Conservation (phyloP, 2,329 filamentous ascomycete genomes). For the Lecanosticta acicola region DNA sequence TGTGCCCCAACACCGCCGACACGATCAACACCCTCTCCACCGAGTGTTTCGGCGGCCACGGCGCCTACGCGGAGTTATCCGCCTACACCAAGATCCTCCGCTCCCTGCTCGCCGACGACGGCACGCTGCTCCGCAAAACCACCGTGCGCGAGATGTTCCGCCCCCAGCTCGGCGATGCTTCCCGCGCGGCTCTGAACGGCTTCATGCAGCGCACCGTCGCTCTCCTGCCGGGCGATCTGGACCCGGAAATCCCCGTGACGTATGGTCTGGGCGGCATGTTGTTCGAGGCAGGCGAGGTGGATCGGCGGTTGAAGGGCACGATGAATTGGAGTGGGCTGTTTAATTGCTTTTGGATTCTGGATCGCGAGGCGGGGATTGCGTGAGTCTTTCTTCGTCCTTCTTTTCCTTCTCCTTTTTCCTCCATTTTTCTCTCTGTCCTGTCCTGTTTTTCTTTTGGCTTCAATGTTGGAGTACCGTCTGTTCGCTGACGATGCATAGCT, state of each 20-base stretch:
- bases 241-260: slow-evolving; percentile 24
- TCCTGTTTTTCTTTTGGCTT: no score
- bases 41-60: slow-evolving; percentile 34
- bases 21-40: slow-evolving; percentile 23
- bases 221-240: slow-evolving; percentile 34
- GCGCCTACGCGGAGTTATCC: slow-evolving; percentile 28
- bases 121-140: slow-evolving; percentile 40
- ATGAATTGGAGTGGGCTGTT: slow-evolving; percentile 44
- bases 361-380: slow-evolving; percentile 37
- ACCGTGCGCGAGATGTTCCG: slow-evolving; percentile 45
- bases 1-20: slow-evolving; percentile 14
- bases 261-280: slow-evolving; percentile 43
- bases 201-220: slow-evolving; percentile 28
- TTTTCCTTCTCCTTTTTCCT: no score
- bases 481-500: no score
- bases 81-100: slow-evolving; percentile 44
- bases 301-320: slow-evolving; percentile 36
- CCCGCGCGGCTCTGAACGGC: slow-evolving; percentile 23
- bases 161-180: slow-evolving; percentile 38
- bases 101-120: slow-evolving; percentile 47
- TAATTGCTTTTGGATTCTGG: slow-evolving; percentile 45
- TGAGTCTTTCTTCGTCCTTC: no score
- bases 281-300: slow-evolving; percentile 32
- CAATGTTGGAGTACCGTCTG: no score
- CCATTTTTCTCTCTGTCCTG: no score